Percentiles rank a stretch among this genome's conserved stretches.
Evolutionary conservation across 192 early-diverging fungal genomes (phyloP).

Genomic region (Diversispora epigaea): DNA sequence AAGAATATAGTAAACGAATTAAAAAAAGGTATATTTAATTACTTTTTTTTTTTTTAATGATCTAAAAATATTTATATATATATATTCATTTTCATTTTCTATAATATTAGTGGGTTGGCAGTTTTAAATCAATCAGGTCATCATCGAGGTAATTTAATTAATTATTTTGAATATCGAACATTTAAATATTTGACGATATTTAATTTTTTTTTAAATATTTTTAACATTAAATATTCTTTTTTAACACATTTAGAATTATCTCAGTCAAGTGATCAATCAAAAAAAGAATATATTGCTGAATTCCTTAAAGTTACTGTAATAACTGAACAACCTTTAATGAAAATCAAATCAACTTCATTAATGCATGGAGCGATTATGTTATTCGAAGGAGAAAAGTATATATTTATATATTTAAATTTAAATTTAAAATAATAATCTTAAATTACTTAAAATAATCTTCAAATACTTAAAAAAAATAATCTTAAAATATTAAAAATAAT

Average conservation of each 20-base stretch:
- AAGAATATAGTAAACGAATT: constrained; percentile 29
- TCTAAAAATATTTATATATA: too few relatives aligned
- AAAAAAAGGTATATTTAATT: constrained; percentile 17
- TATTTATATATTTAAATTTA: not conserved
- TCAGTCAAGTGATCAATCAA: not conserved
- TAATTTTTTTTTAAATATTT: not conserved
- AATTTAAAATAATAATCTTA: too few relatives aligned
- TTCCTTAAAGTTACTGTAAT: constrained; percentile 59
- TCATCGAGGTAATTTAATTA: constrained; percentile 6
- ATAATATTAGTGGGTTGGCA: too few relatives aligned
- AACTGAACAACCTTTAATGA: constrained; percentile 63
- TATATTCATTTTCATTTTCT: too few relatives aligned
- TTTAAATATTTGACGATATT: not conserved
- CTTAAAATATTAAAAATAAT: too few relatives aligned
- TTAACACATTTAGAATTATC: not conserved
- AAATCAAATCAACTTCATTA: constrained; percentile 61
- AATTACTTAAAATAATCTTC: not conserved
- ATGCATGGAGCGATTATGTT: constrained; percentile 73
- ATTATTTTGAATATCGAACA: too few relatives aligned
- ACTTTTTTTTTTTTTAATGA: not conserved
- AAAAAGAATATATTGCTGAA: constrained; percentile 17
- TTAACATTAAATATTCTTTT: not conserved
- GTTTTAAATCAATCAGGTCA: not conserved
- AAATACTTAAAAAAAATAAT: not conserved
- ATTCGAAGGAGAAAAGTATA: constrained; percentile 79